These are phyloP conservation scores for Stagonosporopsis rhizophila DNA, from an alignment of 2,329 filamentous ascomycete species.

Conservation along the genomic window DNA sequence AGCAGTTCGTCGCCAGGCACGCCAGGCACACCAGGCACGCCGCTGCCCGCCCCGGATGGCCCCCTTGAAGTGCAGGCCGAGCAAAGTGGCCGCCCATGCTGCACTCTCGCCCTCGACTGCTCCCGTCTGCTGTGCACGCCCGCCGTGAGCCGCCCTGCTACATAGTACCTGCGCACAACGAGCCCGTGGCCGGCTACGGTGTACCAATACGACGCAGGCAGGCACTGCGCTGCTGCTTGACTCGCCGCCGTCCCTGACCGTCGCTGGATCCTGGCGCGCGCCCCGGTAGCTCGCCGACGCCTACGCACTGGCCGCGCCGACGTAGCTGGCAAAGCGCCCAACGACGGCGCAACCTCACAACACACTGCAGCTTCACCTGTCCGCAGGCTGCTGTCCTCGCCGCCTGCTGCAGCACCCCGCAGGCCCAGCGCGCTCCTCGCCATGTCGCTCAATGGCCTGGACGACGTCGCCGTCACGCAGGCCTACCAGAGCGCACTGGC, in stretches of 20 bases:
- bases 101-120: not conserved
- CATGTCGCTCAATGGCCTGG: constrained; percentile 97
- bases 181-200: no score
- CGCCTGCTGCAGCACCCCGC: constrained; percentile 16
- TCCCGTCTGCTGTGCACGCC: constrained; percentile 1
- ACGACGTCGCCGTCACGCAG: constrained; percentile 79
- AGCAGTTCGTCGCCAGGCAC: constrained; percentile 2
- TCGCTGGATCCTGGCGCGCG: no score
- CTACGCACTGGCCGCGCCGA: constrained; percentile 3
- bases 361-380: constrained; percentile 8
- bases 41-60: not conserved
- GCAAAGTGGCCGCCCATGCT: constrained; percentile 13
- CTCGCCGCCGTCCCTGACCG: constrained; percentile 11
- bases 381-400: constrained; percentile 13
- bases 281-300: constrained; percentile 9
- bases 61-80: constrained; percentile 13
- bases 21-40: no score
- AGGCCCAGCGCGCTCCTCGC: constrained; percentile 18
- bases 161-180: no score
- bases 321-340: constrained; percentile 1
- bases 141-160: constrained; percentile 11
- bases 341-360: constrained; percentile 6
- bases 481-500: constrained; percentile 80
- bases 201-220: no score
- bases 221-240: constrained; percentile 14